Percentiles rank a stretch among this genome's conserved stretches.
phyloP scores from a whole-genome alignment of 2,329 filamentous ascomycete genomes.

The Colletotrichum cordylinicola region DNA sequence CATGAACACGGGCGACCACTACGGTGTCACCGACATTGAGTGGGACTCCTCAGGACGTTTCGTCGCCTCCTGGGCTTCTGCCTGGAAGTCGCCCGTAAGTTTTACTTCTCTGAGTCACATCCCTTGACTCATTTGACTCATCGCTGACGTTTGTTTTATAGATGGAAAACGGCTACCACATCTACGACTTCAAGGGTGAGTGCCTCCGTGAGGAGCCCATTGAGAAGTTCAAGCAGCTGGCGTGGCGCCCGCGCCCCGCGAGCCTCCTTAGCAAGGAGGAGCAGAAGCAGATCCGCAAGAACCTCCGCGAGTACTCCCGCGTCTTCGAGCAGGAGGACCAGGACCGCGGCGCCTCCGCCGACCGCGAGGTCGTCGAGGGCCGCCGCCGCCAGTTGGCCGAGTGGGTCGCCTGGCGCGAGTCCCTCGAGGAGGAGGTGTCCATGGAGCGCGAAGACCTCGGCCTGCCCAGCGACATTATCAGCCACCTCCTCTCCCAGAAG shows the following conservation, averaged over 20 bases:
- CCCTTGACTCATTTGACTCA: neutral
- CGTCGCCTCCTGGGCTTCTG: constrained; percentile 89
- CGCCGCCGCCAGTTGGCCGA: constrained; percentile 83
- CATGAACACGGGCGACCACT: constrained; percentile 94
- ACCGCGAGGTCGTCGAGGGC: constrained; percentile 90
- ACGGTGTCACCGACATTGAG: constrained; percentile 95
- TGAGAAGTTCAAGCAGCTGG: constrained; percentile 97
- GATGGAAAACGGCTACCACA: constrained; percentile 99
- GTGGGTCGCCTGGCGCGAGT: constrained; percentile 85
- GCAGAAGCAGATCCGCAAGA: constrained; percentile 98
- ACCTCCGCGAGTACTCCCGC: constrained; percentile 94
- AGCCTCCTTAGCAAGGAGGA: constrained; percentile 96
- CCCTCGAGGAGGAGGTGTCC: constrained; percentile 72
- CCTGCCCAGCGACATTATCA: constrained; percentile 69
- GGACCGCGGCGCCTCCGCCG: constrained; percentile 90
- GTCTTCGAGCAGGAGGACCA: constrained; percentile 95
- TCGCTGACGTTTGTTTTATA: constrained; percentile 38
- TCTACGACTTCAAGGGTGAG: constrained; percentile 95
- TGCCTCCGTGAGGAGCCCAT: constrained; percentile 88
- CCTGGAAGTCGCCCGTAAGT: constrained; percentile 94
- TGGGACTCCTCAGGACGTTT: constrained; percentile 98
- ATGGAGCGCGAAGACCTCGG: constrained; percentile 75
- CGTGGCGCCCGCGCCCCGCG: constrained; percentile 90
- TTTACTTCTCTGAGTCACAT: neutral
- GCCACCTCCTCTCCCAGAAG: constrained; percentile 64